Percentiles rank a stretch among this genome's conserved stretches.
phyloP scores from a whole-genome alignment of 148 eudicot species.

The Rhododendron mucronatum region DNA sequence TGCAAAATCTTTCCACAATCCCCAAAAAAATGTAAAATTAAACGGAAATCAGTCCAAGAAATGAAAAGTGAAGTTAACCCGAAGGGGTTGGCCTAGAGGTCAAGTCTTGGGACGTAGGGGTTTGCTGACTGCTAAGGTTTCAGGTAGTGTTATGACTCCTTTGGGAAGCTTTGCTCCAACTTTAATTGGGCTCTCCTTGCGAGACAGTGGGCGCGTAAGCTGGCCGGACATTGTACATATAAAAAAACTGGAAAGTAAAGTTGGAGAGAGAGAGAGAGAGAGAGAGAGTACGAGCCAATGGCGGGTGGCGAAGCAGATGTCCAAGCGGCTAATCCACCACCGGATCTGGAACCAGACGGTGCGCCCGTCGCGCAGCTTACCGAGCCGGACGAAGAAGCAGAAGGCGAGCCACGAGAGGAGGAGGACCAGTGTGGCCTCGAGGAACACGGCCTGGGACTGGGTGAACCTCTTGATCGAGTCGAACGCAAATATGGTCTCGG shows the following conservation, averaged over 20 bases:
- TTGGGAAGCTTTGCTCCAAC: too few species aligned
- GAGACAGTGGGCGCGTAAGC: too few species aligned
- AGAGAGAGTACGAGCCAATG: conserved; percentile 68
- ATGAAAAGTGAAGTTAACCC: too few species aligned
- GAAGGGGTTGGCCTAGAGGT: too few species aligned
- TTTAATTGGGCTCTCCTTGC: too few species aligned
- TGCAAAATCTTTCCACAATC: too few species aligned
- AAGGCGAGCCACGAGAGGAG: conserved; percentile 61
- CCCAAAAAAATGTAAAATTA: too few species aligned
- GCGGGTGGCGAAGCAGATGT: conserved; percentile 72
- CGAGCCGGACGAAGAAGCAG: conserved; percentile 51
- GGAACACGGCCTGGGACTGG: conserved; percentile 81
- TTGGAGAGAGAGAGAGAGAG: neutral
- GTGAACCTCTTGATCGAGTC: conserved; percentile 69
- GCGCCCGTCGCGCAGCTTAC: conserved; percentile 59
- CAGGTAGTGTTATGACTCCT: too few species aligned
- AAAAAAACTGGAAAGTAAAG: neutral
- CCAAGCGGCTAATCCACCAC: conserved; percentile 95
- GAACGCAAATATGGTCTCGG: conserved; percentile 61
- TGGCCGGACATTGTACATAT: too few species aligned
- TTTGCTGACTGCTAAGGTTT: too few species aligned
- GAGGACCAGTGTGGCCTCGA: conserved; percentile 58
- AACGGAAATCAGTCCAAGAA: too few species aligned
- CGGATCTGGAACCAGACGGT: conserved; percentile 64
- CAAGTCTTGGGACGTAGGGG: too few species aligned